These are phyloP conservation scores for Aphanomyces astaci DNA, from an alignment of 352 stramenopile species.

Conservation along the genomic window DNA sequence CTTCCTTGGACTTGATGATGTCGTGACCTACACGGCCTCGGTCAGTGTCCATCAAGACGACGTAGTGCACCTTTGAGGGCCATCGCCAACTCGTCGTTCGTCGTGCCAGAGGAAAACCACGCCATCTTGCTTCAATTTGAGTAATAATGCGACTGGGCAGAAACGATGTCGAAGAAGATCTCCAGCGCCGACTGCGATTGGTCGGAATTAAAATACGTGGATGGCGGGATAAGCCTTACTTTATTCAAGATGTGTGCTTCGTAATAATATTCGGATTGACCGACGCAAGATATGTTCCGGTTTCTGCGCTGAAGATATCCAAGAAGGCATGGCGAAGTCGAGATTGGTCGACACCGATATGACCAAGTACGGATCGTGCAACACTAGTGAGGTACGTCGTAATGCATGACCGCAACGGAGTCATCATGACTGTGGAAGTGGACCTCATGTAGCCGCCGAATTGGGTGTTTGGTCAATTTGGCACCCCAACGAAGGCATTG, in stretches of 20 bases:
- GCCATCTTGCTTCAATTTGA: constrained; percentile 18
- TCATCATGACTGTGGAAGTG: background rate
- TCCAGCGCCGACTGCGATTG: background rate
- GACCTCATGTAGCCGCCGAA: background rate
- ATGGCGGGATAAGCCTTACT: background rate
- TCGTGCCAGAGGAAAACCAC: constrained; percentile 20
- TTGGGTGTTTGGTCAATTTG: constrained; percentile 13
- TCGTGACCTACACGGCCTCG: background rate
- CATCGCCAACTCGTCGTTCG: constrained; percentile 23
- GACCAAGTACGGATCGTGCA: constrained; percentile 14
- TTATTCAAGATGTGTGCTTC: background rate
- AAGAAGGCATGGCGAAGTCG: background rate
- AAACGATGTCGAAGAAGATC: background rate
- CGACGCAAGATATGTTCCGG: background rate
- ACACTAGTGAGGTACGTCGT: background rate
- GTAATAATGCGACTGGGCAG: background rate
- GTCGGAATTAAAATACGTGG: background rate
- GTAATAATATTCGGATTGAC: background rate
- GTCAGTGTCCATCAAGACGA: background rate
- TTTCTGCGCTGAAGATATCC: background rate
- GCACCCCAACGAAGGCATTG: constrained; percentile 18
- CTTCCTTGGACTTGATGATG: constrained; percentile 12
- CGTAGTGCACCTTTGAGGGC: background rate
- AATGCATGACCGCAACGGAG: background rate
- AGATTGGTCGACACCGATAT: background rate